These are phyloP conservation scores for Juglanconis oblonga DNA, from an alignment of 2,329 filamentous ascomycete species.

Conservation along the genomic window DNA sequence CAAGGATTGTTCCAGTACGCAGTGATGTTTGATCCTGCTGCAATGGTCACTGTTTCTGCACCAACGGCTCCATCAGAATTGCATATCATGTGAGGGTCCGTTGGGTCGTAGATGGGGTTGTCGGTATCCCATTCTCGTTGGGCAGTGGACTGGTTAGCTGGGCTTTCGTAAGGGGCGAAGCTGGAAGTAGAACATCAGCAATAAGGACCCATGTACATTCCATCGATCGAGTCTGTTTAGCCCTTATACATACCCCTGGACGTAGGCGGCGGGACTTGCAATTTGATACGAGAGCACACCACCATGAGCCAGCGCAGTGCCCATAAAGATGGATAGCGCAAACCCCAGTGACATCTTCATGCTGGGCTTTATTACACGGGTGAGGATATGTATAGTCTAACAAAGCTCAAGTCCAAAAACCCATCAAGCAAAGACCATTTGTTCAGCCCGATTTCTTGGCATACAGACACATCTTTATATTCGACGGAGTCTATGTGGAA, in stretches of 20 bases:
- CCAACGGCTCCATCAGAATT: conserved; percentile 25
- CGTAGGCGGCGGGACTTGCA: neutral
- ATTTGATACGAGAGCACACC: neutral
- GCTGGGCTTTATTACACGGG: too few species aligned
- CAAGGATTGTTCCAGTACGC: conserved; percentile 39
- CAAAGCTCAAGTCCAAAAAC: too few species aligned
- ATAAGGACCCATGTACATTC: neutral
- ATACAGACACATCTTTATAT: too few species aligned
- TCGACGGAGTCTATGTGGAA: too few species aligned
- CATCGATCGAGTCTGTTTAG: too few species aligned
- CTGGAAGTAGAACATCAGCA: neutral
- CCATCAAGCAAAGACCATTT: too few species aligned
- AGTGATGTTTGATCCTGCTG: conserved; percentile 33
- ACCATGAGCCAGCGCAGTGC: neutral
- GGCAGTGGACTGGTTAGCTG: neutral
- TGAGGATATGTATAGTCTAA: too few species aligned
- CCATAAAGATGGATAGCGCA: too few species aligned
- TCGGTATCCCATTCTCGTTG: neutral
- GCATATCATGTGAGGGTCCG: neutral
- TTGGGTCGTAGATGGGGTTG: neutral
- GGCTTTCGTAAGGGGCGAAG: neutral
- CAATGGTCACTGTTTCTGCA: conserved; percentile 28
- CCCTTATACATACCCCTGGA: neutral
- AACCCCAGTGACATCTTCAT: too few species aligned
- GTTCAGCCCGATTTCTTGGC: too few species aligned